A percentile compares a stretch with the other conserved stretches of the same genome.
These are phyloP conservation scores for Neopestalotiopsis clavispora DNA, from an alignment of 2,329 filamentous ascomycete genomes.

Conservation along the genomic window DNA sequence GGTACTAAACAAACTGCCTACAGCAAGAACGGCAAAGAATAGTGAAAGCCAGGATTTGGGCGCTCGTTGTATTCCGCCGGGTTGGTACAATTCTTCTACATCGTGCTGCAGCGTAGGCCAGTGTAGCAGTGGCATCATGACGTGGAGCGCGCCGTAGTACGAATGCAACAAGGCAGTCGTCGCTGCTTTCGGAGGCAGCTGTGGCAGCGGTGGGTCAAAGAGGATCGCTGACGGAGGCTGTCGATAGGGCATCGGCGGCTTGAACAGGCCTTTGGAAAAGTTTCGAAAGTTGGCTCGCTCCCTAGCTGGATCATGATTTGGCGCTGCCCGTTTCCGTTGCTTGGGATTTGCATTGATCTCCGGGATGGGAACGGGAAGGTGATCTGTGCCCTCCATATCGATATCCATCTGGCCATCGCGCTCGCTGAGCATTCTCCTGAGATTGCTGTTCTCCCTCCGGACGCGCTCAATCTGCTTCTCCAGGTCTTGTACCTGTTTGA, in stretches of 20 bases:
- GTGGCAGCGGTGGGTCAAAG: conserved; percentile 61
- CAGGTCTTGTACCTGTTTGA: conserved; percentile 97
- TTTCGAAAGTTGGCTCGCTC: conserved; percentile 75
- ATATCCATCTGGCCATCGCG: conserved; percentile 55
- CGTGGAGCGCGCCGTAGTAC: conserved; percentile 79
- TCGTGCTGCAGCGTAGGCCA: conserved; percentile 82
- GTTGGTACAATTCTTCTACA: conserved; percentile 77
- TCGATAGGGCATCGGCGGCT: conserved; percentile 73
- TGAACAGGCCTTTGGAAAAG: conserved; percentile 80
- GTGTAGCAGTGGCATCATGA: conserved; percentile 83
- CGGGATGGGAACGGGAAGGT: conserved; percentile 62
- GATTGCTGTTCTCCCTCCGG: conserved; percentile 77
- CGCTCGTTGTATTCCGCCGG: conserved; percentile 62
- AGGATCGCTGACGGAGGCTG: conserved; percentile 48
- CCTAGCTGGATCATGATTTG: conserved; percentile 71
- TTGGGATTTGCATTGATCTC: conserved; percentile 70
- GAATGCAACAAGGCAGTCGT: conserved; percentile 75
- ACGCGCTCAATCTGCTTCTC: conserved; percentile 87
- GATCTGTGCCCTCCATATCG: conserved; percentile 52
- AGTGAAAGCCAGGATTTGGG: conserved; percentile 76
- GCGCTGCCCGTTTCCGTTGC: conserved; percentile 63
- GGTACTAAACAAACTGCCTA: conserved; percentile 75
- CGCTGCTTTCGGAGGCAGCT: conserved; percentile 71
- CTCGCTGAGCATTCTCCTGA: conserved; percentile 68
- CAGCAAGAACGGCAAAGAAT: conserved; percentile 83